Percentiles rank a stretch among this genome's conserved stretches.
phyloP scores from a whole-genome alignment of 140 eudicot species.

The Stevia rebaudiana region DNA sequence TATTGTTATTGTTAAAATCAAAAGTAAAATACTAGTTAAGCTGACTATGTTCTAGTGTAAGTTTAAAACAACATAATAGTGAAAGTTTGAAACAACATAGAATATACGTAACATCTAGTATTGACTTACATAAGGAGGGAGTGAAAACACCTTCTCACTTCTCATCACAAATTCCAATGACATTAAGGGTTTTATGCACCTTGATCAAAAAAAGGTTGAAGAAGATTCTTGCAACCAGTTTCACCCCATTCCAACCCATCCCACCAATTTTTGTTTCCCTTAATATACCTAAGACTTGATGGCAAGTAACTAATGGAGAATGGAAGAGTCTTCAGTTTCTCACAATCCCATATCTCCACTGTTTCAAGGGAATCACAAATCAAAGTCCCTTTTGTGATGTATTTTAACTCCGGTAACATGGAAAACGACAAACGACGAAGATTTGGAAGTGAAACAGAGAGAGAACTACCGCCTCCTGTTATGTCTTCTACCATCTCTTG shows the following conservation, averaged over 20 bases:
- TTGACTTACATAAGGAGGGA: too few species aligned
- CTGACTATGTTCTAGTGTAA: too few species aligned
- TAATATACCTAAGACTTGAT: conserved; percentile 27
- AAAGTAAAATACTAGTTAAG: too few species aligned
- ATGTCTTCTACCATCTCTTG: conserved; percentile 29
- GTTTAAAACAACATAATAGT: too few species aligned
- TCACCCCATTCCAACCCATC: conserved; percentile 43
- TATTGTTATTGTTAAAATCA: too few species aligned
- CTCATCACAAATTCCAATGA: not conserved
- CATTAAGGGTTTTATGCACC: conserved; percentile 7
- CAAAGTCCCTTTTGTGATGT: conserved; percentile 27
- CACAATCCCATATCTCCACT: conserved; percentile 38
- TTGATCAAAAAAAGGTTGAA: conserved; percentile 35
- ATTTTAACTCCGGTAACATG: conserved; percentile 28
- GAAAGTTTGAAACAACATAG: too few species aligned
- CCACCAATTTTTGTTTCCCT: conserved; percentile 39
- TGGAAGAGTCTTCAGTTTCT: conserved; percentile 33
- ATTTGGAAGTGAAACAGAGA: conserved; percentile 30
- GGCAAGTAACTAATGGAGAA: conserved; percentile 38
- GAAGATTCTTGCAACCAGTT: conserved; percentile 23
- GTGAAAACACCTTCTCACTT: too few species aligned
- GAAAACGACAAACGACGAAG: conserved; percentile 32
- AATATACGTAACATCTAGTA: too few species aligned
- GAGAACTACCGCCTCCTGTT: conserved; percentile 2
- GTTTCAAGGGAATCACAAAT: conserved; percentile 34